Evolutionary conservation across 306 rosid species (phyloP), one percentile per base, ranked within the genome.

Genomic region (Cucurbita argyrosperma): DNA sequence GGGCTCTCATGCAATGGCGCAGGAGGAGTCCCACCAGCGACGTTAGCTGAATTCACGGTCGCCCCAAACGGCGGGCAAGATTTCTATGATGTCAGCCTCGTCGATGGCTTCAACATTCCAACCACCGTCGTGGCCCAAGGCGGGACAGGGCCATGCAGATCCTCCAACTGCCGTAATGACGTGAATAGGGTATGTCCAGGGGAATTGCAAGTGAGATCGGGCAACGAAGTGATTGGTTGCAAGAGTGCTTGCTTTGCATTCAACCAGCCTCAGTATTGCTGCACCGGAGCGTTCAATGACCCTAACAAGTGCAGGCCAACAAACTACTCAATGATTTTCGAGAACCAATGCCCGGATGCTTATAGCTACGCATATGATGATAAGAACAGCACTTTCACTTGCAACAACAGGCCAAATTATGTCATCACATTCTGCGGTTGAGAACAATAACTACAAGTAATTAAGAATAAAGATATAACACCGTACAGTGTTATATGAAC

Each of bases 321-420:
- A 0, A 4, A 65, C 0, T 91, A 83, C 42, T 83, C 97, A 0
- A 0, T 4, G 60, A 11, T 87, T 7, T 91, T 89, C 5, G 12
- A 85, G 81, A 2, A 60, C 0, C 82, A 83, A 16, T 91, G 97
- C 26, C 96, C 90, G 5, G 83, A 59, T 10, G 97, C 96, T 45
- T 87, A 85, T 52, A 85, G 87, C 74, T 87, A 88, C 4, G 87
- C 92, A 39, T 82, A 57, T 14, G 97, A 88, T 59, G 92, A 87
- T 10, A 74, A 76, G 55, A 67, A 67, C 19, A 45, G 54, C 8
- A 45, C 84, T 7, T 88, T 90, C 67, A 85, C 89, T 4, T 90
- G 96, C 65, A 35, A 19, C 19, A 79, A 43, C 4, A 51, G 82
- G 0, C 83, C 92, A n/a, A n/a, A 72, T 55, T 90, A 90, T 58